Base-by-base conservation (phyloP, 805 yeast genomes). In the Hanseniaspora jakobsenii region DNA sequence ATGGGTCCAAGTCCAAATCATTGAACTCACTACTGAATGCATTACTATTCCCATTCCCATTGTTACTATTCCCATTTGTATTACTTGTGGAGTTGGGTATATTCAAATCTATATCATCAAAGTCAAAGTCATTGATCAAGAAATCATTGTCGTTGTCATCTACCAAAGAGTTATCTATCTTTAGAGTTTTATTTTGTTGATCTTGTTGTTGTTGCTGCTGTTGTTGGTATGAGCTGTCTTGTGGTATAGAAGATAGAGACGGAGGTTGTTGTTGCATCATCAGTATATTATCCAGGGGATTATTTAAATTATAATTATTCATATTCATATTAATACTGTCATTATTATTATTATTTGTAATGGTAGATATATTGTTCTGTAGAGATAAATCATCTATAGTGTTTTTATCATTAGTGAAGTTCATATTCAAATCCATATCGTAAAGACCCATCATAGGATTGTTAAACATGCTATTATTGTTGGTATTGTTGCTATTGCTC, bases 1-100 rank as follows among this genome's bases (percentile, higher is more conserved):
- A 64, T 27, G 61, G 55, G 45, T 61, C 64, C n/a, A 61, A 41
- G 35, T 61, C 65, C 14, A 51, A 63, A 34, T 59, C 62, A 32
- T 59, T 62, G 46, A 61, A 61, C 2, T 56, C 60, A 35, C 24
- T 26, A 6, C 27, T 31, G 16, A 36, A 38, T 6, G 47, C 55
- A 37, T 57, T 24, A 24, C n/a, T n/a, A n/a, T n/a, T n/a, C n/a
- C n/a, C n/a, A n/a, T n/a, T n/a, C n/a, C n/a, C n/a, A n/a, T n/a
- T n/a, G n/a, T n/a, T n/a, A n/a, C n/a, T n/a, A n/a, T n/a, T n/a
- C n/a, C n/a, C n/a, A n/a, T n/a, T n/a, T n/a, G n/a, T n/a, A n/a
- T n/a, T n/a, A n/a, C n/a, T n/a, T n/a, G n/a, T n/a, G n/a, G n/a
- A n/a, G n/a, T 24, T 59, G 43, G 57, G 59, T 16, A 56, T 55